Conservation (phyloP, 768 basidiomycete species). For the Lactifluus echinatus region DNA sequence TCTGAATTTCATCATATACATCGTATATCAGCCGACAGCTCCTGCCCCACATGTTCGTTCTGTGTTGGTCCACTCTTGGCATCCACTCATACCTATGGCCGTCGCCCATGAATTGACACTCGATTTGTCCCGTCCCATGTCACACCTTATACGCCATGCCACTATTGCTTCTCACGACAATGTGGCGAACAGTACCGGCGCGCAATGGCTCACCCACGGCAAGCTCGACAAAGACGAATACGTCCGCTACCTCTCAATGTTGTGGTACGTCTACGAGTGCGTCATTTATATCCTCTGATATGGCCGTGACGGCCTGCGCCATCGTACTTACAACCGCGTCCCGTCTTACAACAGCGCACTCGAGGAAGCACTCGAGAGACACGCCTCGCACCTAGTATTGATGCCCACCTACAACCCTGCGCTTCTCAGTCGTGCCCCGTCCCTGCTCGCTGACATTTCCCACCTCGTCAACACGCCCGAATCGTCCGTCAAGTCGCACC, state of each 20-base stretch:
- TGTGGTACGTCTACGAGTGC: background rate
- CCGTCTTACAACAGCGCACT: background rate
- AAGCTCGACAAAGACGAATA: conserved; percentile 24
- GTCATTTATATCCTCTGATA: background rate
- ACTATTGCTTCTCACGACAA: conserved; percentile 44
- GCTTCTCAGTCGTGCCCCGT: conserved; percentile 47
- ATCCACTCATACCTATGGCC: background rate
- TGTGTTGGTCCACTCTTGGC: background rate
- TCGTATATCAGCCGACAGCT: too few species aligned
- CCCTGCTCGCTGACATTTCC: conserved; percentile 20
- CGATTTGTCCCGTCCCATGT: conserved; percentile 28
- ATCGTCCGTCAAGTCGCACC: conserved; percentile 49
- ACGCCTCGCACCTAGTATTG: conserved; percentile 33
- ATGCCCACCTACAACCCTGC: conserved; percentile 59
- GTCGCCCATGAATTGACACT: background rate
- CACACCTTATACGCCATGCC: conserved; percentile 33
- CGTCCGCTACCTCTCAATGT: background rate
- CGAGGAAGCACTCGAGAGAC: conserved; percentile 35
- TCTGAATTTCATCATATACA: too few species aligned
- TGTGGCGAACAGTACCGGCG: conserved; percentile 50
- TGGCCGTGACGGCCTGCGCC: background rate
- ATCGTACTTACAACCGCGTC: conserved; percentile 43
- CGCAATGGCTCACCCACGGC: conserved; percentile 39
- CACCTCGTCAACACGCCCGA: conserved; percentile 46
- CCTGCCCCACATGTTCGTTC: background rate